Conservation (phyloP, 2,329 filamentous ascomycete genomes). For the Aschersonia sp. region DNA sequence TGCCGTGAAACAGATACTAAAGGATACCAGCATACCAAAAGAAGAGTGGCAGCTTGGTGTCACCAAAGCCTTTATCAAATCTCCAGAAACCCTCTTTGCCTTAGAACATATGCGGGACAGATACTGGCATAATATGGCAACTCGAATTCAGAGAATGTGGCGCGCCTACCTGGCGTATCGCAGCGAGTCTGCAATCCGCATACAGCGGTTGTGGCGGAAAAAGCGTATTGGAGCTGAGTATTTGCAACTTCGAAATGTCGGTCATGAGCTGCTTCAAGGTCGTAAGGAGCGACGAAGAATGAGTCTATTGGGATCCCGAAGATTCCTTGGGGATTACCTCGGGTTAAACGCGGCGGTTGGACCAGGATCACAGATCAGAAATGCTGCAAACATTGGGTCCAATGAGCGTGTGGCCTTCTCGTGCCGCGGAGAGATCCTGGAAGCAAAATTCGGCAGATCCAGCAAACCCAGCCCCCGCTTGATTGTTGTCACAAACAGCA, state of each 20-base stretch:
- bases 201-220: conserved; percentile 91
- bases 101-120: conserved; percentile 94
- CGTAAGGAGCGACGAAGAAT: conserved; percentile 86
- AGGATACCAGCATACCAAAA: conserved; percentile 86
- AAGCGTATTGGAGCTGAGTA: conserved; percentile 85
- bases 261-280: conserved; percentile 65
- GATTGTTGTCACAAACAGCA: conserved; percentile 70
- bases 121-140: conserved; percentile 99
- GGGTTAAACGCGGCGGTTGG: conserved; percentile 71
- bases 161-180: conserved; percentile 89
- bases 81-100: conserved; percentile 90
- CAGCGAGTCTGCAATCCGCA: conserved; percentile 80
- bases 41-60: conserved; percentile 97
- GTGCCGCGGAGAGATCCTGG: conserved; percentile 75
- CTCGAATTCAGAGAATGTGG: conserved; percentile 94
- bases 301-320: conserved; percentile 79
- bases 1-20: conserved; percentile 82
- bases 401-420: conserved; percentile 78
- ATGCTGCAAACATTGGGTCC: conserved; percentile 52
- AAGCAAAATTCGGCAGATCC: conserved; percentile 91
- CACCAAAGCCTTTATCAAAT: conserved; percentile 96
- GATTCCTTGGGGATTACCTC: conserved; percentile 91
- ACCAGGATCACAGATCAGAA: conserved; percentile 67
- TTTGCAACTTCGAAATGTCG: conserved; percentile 74
- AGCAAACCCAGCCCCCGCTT: conserved; percentile 85